Percentiles rank a stretch among this genome's conserved stretches.
Evolutionary conservation across 2,329 filamentous ascomycete genomes (phyloP).

Genomic region (Didymella arachidicola): DNA sequence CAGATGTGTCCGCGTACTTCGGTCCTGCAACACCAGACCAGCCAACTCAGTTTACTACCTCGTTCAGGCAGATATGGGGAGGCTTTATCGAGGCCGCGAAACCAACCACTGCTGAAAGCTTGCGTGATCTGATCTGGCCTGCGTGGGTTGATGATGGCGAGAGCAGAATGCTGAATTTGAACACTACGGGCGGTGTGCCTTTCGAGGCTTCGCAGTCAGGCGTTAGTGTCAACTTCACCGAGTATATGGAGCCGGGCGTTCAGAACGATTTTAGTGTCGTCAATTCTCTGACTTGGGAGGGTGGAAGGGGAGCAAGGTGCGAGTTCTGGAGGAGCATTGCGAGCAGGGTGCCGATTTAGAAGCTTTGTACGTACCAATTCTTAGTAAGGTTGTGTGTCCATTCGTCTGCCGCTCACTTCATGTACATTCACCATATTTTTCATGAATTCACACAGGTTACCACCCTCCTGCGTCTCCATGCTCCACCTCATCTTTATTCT

Average conservation of each 20-base stretch:
- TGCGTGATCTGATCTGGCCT: conserved; percentile 4
- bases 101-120: neutral
- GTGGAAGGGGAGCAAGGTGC: conserved; percentile 22
- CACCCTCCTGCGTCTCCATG: too few species aligned
- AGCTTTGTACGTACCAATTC: too few species aligned
- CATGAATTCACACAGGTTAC: too few species aligned
- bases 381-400: too few species aligned
- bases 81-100: conserved; percentile 1
- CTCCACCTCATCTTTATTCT: too few species aligned
- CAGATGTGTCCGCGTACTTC: conserved; percentile 29
- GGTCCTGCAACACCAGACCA: conserved; percentile 24
- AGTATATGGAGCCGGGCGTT: conserved; percentile 23
- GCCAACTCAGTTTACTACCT: conserved; percentile 2
- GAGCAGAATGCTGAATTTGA: conserved; percentile 10
- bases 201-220: neutral
- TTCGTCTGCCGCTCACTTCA: too few species aligned
- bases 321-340: conserved; percentile 16
- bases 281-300: conserved; percentile 26
- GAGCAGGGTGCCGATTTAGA: conserved; percentile 1
- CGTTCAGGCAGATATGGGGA: conserved; percentile 9
- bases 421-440: too few species aligned
- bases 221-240: conserved; percentile 6
- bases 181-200: conserved; percentile 4
- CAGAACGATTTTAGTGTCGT: conserved; percentile 17
- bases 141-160: conserved; percentile 8